phyloP scores from a whole-genome alignment of 176 grass and related monocot genomes.

The Phyllostachys edulis region DNA sequence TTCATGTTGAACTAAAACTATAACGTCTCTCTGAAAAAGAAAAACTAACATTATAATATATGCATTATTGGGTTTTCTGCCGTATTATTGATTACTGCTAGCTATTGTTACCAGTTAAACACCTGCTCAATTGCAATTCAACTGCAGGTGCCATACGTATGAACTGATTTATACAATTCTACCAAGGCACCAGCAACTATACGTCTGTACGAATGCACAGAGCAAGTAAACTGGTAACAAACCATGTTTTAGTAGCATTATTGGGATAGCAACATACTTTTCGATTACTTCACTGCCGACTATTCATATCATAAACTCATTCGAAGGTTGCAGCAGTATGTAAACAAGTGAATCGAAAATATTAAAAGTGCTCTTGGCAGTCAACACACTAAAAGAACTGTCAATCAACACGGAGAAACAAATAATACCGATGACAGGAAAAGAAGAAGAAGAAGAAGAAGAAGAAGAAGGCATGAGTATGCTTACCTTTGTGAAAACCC shows the following conservation, averaged over 20 bases:
- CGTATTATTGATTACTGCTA: background rate
- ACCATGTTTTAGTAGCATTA: background rate
- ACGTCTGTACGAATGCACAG: background rate
- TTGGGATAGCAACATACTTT: background rate
- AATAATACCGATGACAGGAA: background rate
- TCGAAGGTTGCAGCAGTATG: background rate
- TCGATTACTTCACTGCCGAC: background rate
- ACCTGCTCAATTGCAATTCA: background rate
- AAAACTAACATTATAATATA: background rate
- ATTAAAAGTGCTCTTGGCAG: background rate
- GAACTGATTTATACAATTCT: background rate
- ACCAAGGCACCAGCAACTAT: background rate
- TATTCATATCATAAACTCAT: background rate
- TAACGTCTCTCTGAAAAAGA: background rate
- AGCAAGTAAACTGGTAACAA: background rate
- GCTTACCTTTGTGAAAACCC: constrained; percentile 89
- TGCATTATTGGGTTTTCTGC: background rate
- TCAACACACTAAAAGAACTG: background rate
- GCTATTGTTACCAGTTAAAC: background rate
- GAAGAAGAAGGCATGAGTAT: background rate
- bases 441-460: background rate
- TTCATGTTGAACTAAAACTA: background rate
- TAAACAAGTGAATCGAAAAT: background rate
- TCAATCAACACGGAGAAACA: background rate
- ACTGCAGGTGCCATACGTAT: background rate